Base-by-base conservation (phyloP, 2,329 filamentous ascomycete genomes). In the Pseudogymnoascus sp. region DNA sequence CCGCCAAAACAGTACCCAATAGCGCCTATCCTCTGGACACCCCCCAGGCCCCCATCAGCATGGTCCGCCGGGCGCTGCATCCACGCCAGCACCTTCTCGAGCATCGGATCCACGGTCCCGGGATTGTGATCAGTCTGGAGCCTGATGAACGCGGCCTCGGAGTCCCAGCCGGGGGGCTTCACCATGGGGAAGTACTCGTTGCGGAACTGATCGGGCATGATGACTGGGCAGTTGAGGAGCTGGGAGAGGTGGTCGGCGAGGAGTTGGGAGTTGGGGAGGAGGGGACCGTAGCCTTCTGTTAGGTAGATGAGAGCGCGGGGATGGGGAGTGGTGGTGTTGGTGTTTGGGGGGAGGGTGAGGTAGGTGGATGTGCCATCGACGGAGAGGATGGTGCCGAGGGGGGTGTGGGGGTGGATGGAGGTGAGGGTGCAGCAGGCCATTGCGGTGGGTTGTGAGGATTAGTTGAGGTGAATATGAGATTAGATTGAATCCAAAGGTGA, bases 1-100 rank as follows among this genome's bases (percentile, higher is more conserved):
- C 80, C 87, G 25, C 88, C 88, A 65, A 90, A 88, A 74, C 88
- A 90, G 74, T 90, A 90, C 0, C 88, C 88, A 0, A 84, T 81
- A 7, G 79, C 81, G 2, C 81, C 87, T 17, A 90, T 71, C 64
- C 79, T 81, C 72, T 27, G 5, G 5, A 44, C 41, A 80, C 82
- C 41, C 21, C 41, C 41, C 5, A 44, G 21, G 5, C 41, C 41
- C 21, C 41, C 41, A 2, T 44, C 41, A 44, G 12, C 41, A 44
- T 44, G 21, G 12, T n/a, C 41, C 41, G 27, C 21, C 7, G 41
- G 41, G 5, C 41, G 41, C 12, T 44, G 41, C 21, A 44, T 44
- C 41, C 41, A 44, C 5, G 1, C 81, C 69, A 87, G 79, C 61
- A 77, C 78, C 33, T 70, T 68, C 51, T 74, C 71, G 63, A 82